Conservation (phyloP, 2,329 filamentous ascomycete genomes). For the Xylariaceae sp. region DNA sequence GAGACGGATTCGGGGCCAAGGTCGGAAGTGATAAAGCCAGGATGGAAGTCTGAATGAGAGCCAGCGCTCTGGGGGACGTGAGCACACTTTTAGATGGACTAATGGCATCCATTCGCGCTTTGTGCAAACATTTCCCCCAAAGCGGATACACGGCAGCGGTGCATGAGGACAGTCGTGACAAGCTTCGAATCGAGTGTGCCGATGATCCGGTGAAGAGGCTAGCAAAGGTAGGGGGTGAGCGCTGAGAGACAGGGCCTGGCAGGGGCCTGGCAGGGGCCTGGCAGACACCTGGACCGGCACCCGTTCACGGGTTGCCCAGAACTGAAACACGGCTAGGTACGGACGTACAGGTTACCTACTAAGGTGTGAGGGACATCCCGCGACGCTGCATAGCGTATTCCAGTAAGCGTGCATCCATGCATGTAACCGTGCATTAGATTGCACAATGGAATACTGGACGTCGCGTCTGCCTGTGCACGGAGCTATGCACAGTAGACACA, state of each 20-base stretch:
- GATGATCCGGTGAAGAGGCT: constrained; percentile 17
- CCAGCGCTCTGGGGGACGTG: constrained; percentile 10
- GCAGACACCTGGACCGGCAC: neutral
- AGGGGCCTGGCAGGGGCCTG: too few relatives aligned
- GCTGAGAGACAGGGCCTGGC: too few relatives aligned
- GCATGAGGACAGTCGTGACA: constrained; percentile 17
- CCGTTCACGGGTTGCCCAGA: neutral
- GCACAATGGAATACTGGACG: too few relatives aligned
- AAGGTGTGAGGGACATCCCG: neutral
- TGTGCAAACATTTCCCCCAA: constrained; percentile 19
- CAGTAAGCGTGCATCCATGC: neutral
- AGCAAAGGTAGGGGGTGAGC: neutral
- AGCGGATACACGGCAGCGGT: constrained; percentile 21
- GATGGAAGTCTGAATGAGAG: constrained; percentile 2
- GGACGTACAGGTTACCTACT: neutral
- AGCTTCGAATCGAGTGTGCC: constrained; percentile 15
- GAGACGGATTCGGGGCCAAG: neutral
- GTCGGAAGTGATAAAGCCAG: neutral
- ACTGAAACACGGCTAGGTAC: neutral
- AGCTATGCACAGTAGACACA: too few relatives aligned
- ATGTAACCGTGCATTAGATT: neutral
- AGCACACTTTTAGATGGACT: constrained; percentile 14
- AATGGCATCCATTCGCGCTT: constrained; percentile 18
- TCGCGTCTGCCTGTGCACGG: too few relatives aligned
- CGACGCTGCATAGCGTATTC: too few relatives aligned